Percentiles rank a stretch among this genome's conserved stretches.
Evolutionary conservation across 2,329 filamentous ascomycete genomes (phyloP).

Genomic region (Aspergillus pseudotamarii): DNA sequence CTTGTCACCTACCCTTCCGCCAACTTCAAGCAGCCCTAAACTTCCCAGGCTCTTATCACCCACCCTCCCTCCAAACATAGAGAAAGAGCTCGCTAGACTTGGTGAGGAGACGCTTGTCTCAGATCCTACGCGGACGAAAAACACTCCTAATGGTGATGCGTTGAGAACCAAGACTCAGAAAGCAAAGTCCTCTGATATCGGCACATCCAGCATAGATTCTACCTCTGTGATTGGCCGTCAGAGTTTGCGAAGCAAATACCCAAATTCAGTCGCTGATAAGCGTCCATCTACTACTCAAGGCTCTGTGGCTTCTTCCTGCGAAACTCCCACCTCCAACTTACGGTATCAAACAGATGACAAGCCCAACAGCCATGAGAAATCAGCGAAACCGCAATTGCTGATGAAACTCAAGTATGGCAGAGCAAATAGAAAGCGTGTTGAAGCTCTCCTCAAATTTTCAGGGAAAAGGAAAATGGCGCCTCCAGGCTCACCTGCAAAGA

Average conservation of each 20-base stretch:
- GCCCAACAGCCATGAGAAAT: conserved; percentile 8
- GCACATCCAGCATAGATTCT: conserved; percentile 22
- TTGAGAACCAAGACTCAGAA: conserved; percentile 25
- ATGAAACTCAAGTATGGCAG: conserved; percentile 57
- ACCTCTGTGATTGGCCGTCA: conserved; percentile 18
- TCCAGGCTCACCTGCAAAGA: conserved; percentile 29
- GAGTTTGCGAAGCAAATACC: conserved; percentile 14
- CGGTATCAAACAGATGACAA: conserved; percentile 10
- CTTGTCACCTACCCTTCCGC: conserved; percentile 46
- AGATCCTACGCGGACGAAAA: conserved; percentile 21
- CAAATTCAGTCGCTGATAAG: conserved; percentile 16
- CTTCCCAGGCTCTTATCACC: conserved; percentile 61
- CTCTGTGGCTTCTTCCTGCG: conserved; percentile 9
- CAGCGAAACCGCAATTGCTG: conserved; percentile 39
- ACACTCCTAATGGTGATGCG: conserved; percentile 18
- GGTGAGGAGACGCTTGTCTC: conserved; percentile 35
- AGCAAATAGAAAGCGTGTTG: conserved; percentile 51
- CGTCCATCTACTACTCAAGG: conserved; percentile 11
- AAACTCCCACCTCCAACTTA: conserved; percentile 11
- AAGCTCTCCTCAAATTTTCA: conserved; percentile 48
- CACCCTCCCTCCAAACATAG: conserved; percentile 58
- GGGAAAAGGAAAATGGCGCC: conserved; percentile 37
- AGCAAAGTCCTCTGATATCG: conserved; percentile 16
- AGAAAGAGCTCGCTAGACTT: conserved; percentile 53
- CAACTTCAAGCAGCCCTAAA: conserved; percentile 41